These are phyloP conservation scores for Hypoxylon sp. DNA, from an alignment of 2,329 filamentous ascomycete genomes.

Conservation along the genomic window DNA sequence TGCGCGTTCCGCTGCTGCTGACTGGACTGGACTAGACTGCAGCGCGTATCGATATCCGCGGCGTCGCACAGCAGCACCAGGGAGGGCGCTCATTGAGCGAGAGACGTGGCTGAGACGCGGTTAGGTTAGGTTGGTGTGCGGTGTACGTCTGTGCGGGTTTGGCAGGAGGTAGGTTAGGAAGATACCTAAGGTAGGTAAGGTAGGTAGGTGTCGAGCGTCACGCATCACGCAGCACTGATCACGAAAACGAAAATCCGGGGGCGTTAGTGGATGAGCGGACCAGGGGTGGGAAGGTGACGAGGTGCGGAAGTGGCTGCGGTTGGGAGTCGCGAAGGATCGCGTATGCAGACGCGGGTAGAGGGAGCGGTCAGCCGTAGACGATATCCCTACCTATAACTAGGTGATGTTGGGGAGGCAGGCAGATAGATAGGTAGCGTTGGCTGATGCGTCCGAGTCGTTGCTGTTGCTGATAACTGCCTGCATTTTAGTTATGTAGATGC, in stretches of 20 bases:
- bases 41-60: constrained; percentile 25
- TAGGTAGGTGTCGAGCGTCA: not conserved
- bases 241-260: not conserved
- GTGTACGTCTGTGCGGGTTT: not conserved
- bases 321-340: constrained; percentile 12
- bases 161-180: too few species aligned
- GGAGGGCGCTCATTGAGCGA: not conserved
- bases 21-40: too few species aligned
- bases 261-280: not conserved
- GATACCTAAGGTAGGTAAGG: too few species aligned
- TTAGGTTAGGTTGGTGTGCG: too few species aligned
- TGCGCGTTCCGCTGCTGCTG: constrained; percentile 17
- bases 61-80: constrained; percentile 30
- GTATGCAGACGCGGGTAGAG: constrained; percentile 23
- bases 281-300: not conserved
- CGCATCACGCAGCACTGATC: not conserved
- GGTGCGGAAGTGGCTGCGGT: not conserved
- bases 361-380: constrained; percentile 26
- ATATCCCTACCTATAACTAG: not conserved
- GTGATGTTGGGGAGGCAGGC: not conserved
- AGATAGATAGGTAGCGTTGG: constrained; percentile 1
- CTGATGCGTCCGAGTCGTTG: constrained; percentile 4
- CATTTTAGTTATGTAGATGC: constrained; percentile 4
- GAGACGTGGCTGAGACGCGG: not conserved
- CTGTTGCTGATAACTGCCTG: not conserved